These are phyloP conservation scores for Nicotiana otophora DNA, from an alignment of 257 asterid species.

Conservation along the genomic window DNA sequence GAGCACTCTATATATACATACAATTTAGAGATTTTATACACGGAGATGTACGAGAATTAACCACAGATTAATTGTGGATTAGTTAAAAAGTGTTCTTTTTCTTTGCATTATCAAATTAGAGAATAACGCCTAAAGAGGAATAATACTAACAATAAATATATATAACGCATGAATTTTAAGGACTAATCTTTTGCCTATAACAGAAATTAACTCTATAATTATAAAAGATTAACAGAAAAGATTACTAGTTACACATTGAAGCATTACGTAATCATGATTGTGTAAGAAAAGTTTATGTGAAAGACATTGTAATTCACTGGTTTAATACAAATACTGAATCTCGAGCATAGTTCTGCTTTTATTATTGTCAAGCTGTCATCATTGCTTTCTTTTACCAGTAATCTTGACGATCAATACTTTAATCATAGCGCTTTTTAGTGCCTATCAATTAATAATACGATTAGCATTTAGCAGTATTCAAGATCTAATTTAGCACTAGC, in stretches of 20 bases:
- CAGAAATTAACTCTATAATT: too few relatives aligned
- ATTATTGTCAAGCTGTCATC: background rate
- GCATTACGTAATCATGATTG: background rate
- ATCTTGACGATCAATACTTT: background rate
- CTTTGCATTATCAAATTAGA: too few relatives aligned
- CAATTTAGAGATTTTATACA: too few relatives aligned
- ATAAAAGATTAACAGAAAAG: too few relatives aligned
- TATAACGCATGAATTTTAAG: too few relatives aligned
- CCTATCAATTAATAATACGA: slow-evolving; percentile 7
- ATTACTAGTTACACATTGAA: background rate
- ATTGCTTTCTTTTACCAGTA: slow-evolving; percentile 12
- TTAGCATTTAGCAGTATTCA: background rate
- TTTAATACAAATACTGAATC: background rate
- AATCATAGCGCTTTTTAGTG: slow-evolving; percentile 3
- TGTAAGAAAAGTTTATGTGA: background rate
- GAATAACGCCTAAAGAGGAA: too few relatives aligned
- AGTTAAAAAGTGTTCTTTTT: too few relatives aligned
- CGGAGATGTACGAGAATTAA: too few relatives aligned
- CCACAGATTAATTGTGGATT: too few relatives aligned
- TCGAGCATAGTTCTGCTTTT: background rate
- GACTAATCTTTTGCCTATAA: too few relatives aligned
- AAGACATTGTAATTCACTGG: background rate
- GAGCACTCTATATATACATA: too few relatives aligned
- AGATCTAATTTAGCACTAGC: background rate
- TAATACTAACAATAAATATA: too few relatives aligned